These are phyloP conservation scores for Pseudogymnoascus destructans DNA, from an alignment of 2,329 filamentous ascomycete genomes.

Conservation along the genomic window DNA sequence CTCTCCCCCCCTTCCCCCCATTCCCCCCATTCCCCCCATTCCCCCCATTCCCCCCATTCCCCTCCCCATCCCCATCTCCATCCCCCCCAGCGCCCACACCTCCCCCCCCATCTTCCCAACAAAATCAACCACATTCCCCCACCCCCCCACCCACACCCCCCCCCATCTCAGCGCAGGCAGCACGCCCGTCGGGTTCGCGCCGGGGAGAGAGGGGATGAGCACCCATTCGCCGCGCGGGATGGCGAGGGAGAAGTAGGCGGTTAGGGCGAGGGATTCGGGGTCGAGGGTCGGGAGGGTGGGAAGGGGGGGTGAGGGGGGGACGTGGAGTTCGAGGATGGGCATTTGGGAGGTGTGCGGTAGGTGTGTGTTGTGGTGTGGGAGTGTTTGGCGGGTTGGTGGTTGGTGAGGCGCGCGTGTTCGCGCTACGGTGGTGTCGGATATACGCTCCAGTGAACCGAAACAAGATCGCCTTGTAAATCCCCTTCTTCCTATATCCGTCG, in stretches of 20 bases:
- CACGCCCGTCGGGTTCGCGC: constrained; percentile 52
- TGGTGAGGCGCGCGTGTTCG: neutral
- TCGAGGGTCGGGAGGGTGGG: constrained; percentile 73
- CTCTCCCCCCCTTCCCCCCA: constrained; percentile 27
- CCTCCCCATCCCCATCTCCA: constrained; percentile 32
- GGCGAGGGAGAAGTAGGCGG: constrained; percentile 59
- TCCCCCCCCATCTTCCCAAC: constrained; percentile 31
- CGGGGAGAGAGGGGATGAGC: constrained; percentile 60
- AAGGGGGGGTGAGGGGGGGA: constrained; percentile 27
- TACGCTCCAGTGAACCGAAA: neutral
- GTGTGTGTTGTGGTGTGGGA: neutral
- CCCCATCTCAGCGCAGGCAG: constrained; percentile 45
- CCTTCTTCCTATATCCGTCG: neutral
- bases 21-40: constrained; percentile 27
- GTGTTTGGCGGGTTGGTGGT: neutral
- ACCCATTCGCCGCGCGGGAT: constrained; percentile 50
- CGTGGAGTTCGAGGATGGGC: constrained; percentile 58
- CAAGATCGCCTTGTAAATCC: neutral
- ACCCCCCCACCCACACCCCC: constrained; percentile 38
- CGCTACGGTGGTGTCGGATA: neutral
- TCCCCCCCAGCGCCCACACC: constrained; percentile 36
- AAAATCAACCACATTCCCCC: constrained; percentile 40
- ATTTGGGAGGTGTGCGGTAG: neutral
- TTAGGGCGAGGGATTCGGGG: constrained; percentile 72
- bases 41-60: constrained; percentile 28